Evolutionary conservation across 345 rosid genomes (phyloP), one percentile per base, ranked within the genome.

Genomic region (Sisymbrium irio): DNA sequence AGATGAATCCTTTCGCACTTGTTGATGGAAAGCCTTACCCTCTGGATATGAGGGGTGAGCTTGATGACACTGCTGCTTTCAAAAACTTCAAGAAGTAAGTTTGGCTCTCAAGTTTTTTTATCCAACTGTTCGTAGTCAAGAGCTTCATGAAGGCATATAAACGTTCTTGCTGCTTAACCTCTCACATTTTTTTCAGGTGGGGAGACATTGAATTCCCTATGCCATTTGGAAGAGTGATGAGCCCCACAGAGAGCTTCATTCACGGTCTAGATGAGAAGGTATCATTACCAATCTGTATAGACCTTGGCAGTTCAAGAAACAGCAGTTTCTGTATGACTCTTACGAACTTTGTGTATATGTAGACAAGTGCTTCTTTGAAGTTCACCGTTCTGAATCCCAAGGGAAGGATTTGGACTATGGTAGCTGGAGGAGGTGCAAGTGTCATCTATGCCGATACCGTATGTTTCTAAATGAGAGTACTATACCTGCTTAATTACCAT

Each of bases 261-360:
- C 99, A 95, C 62, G 90, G 94, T n/a, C 77, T 92, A 39, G 99
- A 92, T 79, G 99, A 95, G 79, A 95, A 92, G 98, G 98, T 94
- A 82, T 5, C 11, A 44, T 19, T 7, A n/a, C 51, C 17, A 47
- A 41, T 51, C 33, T 61, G 33, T 51, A 64, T 35, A 51, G 11
- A 47, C 53, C 32, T 46, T 28, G 32, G 5, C 3, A 2, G 6
- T 40, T 65, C 7, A 2, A 0, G 17, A 65, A 57, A 40, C 44
- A 49, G 3, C 4, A 58, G 9, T 59, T 30, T 50, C 28, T 67
- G 6, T 28, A 39, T 37, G 62, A 59, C 18, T 19, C 45, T 58
- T 59, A 12, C 53, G 42, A 61, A 5, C 27, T 18, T 69, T 37
- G 17, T 63, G 35, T 72, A 19, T 14, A 12, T 69, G 82, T 86